Evolutionary conservation across 2,329 filamentous ascomycete genomes (phyloP), one percentile per base, ranked within the genome.

Genomic region (Diplodia scrobiculata): DNA sequence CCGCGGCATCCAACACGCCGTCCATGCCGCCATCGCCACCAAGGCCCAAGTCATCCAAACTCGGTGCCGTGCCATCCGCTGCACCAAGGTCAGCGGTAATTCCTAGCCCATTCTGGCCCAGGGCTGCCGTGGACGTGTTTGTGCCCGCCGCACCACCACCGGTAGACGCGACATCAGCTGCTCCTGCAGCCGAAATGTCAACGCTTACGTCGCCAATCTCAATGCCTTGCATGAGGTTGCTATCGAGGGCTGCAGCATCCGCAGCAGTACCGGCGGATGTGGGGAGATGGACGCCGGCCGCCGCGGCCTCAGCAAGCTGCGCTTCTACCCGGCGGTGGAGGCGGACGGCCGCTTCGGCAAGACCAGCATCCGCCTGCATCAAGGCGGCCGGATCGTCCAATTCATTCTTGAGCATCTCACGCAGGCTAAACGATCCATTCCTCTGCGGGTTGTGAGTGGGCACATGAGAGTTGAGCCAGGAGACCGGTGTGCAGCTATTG

Each of bases 301-400:
- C 51, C 9, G 55, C 54, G 2, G 29, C 41, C 6, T 45, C 66
- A 14, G 71, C 71, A 32, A 90, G 83, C 72, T 89, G 87, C n/a
- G 84, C 82, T 75, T 91, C 87, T 11, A 91, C 87, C 2, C 83
- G 81, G 29, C 87, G 81, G 73, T 89, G 81, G 7, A 90, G 81
- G 7, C 88, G 85, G 10, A 89, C 84, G 14, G 87, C 78, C 9
- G 84, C 83, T 74, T 90, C 88, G 1, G 87, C 87, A 52, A 85
- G 78, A 19, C 79, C 76, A 1, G 81, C 78, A 67, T 89, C 87
- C n/a, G 78, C 79, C 70, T 84, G 83, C 45, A 87, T 83, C 0
- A 86, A 78, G 67, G 79, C 80, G 67, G 83, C 83, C 66, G 84
- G 88, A 51, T 84, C 82, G 68, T 87, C 84, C 0, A 85, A 84